Evolutionary conservation across 2,329 filamentous ascomycete genomes (phyloP), one percentile per base, ranked within the genome.

Genomic region (Whalleya microplaca): DNA sequence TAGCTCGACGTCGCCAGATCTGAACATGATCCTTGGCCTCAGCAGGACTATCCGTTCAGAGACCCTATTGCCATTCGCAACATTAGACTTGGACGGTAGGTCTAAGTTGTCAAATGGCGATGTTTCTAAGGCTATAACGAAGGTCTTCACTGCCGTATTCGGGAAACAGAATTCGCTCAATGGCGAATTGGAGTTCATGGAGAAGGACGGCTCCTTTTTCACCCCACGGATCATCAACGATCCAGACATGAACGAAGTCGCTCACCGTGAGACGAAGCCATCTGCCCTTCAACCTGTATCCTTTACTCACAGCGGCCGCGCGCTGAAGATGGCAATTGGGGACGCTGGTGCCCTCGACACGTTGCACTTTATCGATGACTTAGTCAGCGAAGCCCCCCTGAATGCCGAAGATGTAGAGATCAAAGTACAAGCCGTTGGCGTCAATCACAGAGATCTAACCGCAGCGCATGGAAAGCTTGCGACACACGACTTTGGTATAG

Each of bases 131-230:
- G 69, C 68, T 3, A 63, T 71, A 12, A 51, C 64, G 10, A 70
- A 70, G 47, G 72, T 78, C 0, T 74, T 77, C 64, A 65, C 64
- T 23, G 64, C 69, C 1, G 73, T 73, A 0, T 78, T 78, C 44
- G 69, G 71, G 3, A 64, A 68, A 10, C 56, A 48, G 2, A 67
- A 69, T 0, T 66, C 71, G 2, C 55, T 67, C 5, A 72, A 70
- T 14, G 70, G 69, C 14, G 76, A 78, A 61, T 69, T 78, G 48
- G 77, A 79, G 59, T 79, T 77, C 62, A 74, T 72, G 66, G 75
- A 77, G 64, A 69, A 73, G 18, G 59, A 53, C 0, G 75, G 75
- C 16, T 61, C 64, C 0, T 72, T 79, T 61, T 74, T 75, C 57
- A 77, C 75, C 0, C 75, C 69, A 4, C 72, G 71, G 19, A 73